Base-by-base conservation (phyloP, 169 alveolate genomes). In the Plasmodium berghei region DNA sequence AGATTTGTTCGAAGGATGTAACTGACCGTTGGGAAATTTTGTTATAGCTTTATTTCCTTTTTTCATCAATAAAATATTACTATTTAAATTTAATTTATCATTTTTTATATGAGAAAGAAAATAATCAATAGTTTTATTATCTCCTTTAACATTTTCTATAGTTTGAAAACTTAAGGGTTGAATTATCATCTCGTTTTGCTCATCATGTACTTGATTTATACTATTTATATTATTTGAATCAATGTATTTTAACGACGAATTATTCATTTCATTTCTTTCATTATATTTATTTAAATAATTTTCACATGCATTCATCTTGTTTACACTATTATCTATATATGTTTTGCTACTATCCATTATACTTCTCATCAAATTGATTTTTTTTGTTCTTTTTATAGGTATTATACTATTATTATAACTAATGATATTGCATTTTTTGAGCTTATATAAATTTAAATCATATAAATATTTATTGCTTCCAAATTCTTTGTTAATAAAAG, bases 401-500 rank as follows among this genome's bases (percentile, higher is more conserved):
- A 73, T 16, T 22, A 45, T 10, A 14, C 46, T 69, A 63, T 77
- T 77, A 16, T 75, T 77, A 48, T 63, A 49, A 40, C 89, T 77
- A 46, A 77, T 63, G 0, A 77, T 14, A 9, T 77, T 77, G 28
- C 64, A 77, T 56, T n/a, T 77, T 77, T 63, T 77, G 14, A 49
- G 52, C 46, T 59, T 77, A 45, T 77, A 77, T 5, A 77, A 26
- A 49, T 77, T 77, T 26, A 64, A 26, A 26, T 77, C 89, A 45
- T 63, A 77, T 4, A 77, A 45, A 64, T 77, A 77, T 52, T 56
- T 62, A 45, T 77, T 77, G 28, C 89, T 77, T 18, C 66, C 6
- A 28, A 77, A 56, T 58, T 77, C 89, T 77, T 77, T 77, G 5
- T 16, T 64, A 45, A 34, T 34, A 34, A 48, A 77, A 20, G 54